Conservation (phyloP, 352 stramenopile species). For the Phytophthora gonapodyides region DNA sequence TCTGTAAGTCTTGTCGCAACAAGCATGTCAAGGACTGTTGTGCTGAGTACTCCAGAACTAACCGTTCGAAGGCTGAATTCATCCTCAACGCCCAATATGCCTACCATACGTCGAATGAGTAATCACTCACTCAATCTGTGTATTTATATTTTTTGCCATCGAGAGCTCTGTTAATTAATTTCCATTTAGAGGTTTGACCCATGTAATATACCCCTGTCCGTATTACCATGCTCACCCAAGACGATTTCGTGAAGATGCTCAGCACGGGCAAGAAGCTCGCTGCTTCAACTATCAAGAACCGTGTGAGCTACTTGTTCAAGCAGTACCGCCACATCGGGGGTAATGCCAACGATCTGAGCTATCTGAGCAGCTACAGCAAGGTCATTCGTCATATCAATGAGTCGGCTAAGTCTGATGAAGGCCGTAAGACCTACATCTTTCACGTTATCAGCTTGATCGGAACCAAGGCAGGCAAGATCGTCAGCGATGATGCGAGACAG, state of each 20-base stretch:
- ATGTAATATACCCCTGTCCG: not conserved
- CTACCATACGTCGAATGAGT: no score
- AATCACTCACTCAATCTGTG: no score
- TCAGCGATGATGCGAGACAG: not conserved
- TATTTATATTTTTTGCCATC: not conserved
- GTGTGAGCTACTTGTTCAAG: not conserved
- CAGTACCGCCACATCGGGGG: not conserved
- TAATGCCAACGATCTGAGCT: not conserved
- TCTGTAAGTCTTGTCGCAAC: not conserved
- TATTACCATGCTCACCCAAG: not conserved
- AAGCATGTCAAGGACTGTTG: not conserved
- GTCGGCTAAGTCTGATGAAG: not conserved
- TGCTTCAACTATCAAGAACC: not conserved
- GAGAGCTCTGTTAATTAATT: no score
- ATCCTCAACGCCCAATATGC: no score
- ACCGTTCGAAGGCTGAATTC: not conserved
- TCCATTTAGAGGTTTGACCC: no score
- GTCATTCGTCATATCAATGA: slow-evolving; percentile 1
- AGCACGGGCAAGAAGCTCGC: not conserved
- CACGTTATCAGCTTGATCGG: not conserved
- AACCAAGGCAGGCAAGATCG: not conserved
- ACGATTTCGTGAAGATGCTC: slow-evolving; percentile 7
- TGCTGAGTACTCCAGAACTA: not conserved
- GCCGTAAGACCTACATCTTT: slow-evolving; percentile 1
- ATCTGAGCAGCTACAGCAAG: not conserved